Conservation (phyloP, 2,329 filamentous ascomycete species). For the Colletotrichum gloeosporioides region DNA sequence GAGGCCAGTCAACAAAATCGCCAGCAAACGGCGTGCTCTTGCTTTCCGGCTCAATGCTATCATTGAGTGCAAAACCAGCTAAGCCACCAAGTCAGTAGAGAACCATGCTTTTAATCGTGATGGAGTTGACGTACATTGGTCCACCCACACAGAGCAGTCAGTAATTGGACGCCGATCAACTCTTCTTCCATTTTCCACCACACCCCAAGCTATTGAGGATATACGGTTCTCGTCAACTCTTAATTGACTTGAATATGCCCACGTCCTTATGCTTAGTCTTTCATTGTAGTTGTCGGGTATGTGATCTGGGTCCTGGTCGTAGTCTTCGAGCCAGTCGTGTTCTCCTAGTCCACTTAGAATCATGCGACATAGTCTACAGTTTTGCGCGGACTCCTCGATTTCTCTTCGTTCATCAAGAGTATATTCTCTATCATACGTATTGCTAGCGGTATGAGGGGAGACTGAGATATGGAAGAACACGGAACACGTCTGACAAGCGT, state of each 20-base stretch:
- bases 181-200: no score
- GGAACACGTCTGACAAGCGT: not conserved
- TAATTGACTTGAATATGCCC: accelerated
- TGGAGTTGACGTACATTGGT: not conserved
- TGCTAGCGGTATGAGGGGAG: no score
- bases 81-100: no score
- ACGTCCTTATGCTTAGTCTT: not conserved
- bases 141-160: not conserved
- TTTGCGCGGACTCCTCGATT: accelerated
- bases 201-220: accelerated
- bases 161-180: no score
- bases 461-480: not conserved
- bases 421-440: no score
- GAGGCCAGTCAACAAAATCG: not conserved
- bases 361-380: not conserved
- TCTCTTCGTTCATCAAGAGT: accelerated
- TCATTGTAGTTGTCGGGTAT: accelerated
- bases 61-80: no score
- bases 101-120: accelerated
- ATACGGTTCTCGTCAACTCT: not conserved
- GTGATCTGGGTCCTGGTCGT: not conserved
- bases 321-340: no score
- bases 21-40: no score
- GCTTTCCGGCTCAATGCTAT: no score
- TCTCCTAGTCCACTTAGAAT: accelerated